Base-by-base conservation (phyloP, 2,329 filamentous ascomycete species). In the Catunica adiposa region DNA sequence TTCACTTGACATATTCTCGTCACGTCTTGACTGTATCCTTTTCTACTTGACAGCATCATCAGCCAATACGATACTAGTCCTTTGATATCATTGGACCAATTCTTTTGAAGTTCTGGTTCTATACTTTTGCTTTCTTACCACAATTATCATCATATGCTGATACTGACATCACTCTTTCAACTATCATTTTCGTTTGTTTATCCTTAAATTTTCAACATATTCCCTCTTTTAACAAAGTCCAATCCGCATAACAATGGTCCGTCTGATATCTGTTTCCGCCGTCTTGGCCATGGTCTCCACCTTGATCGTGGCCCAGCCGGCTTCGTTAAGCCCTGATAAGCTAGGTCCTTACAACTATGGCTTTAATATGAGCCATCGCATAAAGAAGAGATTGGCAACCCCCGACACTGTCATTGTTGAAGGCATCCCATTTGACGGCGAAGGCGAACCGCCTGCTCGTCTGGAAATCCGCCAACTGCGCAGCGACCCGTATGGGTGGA, bases 391-490 rank as follows among this genome's bases (percentile, higher is more conserved):
- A 23, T 23, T 52, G 37, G 2, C 20, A 1, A 38, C 48, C 9
- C 31, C 25, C 4, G 40, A 37, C 11, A 53, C 51, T 22, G 48
- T 58, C 17, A 34, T 53, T 15, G 56, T 58, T 14, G 44, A 52
- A 15, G 53, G 56, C 6, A 58, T 58, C 37, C 17, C 29, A 9
- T 61, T 65, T 4, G 61, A 67, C 51, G 61, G 60, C 25, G 68
- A 73, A 59, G 69, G 67, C 44, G 68, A 67, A 15, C 60, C 71
- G 7, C 73, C 70, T 11, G 56, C 70, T 38, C 77, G 87, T 60
- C 73, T 74, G 52, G 85, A 92, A 63, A 78, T 94, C 60, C 74
- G 82, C 48, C 70, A 83, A 40, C 71, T 94, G 61, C 71, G 78
- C 60, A 69, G 75, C 55, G 76, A 86, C 57, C 65, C 74, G 7